phyloP scores from a whole-genome alignment of 2,329 filamentous ascomycete species.

The Aspergillus sp. region DNA sequence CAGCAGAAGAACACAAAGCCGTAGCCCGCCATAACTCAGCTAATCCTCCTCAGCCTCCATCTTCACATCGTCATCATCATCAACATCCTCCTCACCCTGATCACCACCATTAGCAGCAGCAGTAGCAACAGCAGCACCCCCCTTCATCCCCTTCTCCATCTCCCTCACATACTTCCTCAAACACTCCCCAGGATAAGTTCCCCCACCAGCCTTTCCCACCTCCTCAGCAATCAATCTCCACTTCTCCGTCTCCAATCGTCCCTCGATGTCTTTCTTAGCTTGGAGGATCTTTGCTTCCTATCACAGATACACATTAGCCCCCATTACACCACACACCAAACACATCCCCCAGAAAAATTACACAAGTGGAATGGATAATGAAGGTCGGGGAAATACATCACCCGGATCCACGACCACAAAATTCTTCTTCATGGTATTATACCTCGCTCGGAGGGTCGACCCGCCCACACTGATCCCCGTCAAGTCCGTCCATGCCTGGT shows the following conservation, averaged over 20 bases:
- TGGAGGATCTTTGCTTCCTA: slow-evolving; percentile 35
- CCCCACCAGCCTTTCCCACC: slow-evolving; percentile 33
- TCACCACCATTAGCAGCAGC: too few species aligned
- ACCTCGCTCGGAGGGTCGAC: slow-evolving; percentile 43
- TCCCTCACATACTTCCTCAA: slow-evolving; percentile 40
- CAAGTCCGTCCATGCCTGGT: slow-evolving; percentile 20
- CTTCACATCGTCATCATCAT: too few species aligned
- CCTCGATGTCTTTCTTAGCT: slow-evolving; percentile 43
- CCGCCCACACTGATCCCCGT: slow-evolving; percentile 36
- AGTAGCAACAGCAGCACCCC: too few species aligned
- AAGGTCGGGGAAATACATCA: slow-evolving; percentile 28
- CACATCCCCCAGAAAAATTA: too few species aligned
- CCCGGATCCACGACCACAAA: slow-evolving; percentile 39
- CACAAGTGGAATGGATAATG: too few species aligned
- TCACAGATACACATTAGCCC: too few species aligned
- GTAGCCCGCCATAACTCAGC: too few species aligned
- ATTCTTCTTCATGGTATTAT: slow-evolving; percentile 42
- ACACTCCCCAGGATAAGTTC: slow-evolving; percentile 36
- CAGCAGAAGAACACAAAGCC: too few species aligned
- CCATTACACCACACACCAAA: too few species aligned
- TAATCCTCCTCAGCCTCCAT: too few species aligned
- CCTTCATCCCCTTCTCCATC: background rate
- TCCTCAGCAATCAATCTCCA: slow-evolving; percentile 40
- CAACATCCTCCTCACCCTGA: too few species aligned
- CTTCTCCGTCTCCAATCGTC: slow-evolving; percentile 41